phyloP scores from a whole-genome alignment of 1,284 basidiomycete genomes.

The Malassezia obtusa region DNA sequence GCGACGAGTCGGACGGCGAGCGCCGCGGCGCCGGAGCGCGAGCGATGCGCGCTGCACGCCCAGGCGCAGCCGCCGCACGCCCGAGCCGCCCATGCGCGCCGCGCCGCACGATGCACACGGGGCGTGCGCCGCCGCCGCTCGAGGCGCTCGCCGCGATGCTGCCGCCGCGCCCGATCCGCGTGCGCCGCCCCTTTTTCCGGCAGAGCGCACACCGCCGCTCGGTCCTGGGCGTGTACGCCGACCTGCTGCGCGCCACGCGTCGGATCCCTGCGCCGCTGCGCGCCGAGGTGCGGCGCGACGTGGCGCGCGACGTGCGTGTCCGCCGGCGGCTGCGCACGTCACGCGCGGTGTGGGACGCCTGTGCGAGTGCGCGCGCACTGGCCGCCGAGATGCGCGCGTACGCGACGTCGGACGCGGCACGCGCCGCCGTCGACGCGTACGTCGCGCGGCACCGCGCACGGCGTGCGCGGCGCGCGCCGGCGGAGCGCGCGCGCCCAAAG shows the following conservation, averaged over 20 bases:
- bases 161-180: conserved; percentile 7
- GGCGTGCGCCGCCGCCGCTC: not conserved
- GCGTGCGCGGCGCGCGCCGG: too few species aligned
- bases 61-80: too few species aligned
- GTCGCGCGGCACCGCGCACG: too few species aligned
- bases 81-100: not conserved
- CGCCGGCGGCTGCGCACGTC: not conserved
- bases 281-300: not conserved
- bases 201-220: conserved; percentile 14
- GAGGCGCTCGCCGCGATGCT: not conserved
- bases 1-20: too few species aligned
- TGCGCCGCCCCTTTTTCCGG: conserved; percentile 22
- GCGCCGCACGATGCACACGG: not conserved
- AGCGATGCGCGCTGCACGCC: too few species aligned
- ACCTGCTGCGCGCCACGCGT: conserved; percentile 19
- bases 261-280: not conserved
- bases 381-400: not conserved
- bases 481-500: not conserved
- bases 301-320: not conserved
- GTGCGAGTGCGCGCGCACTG: not conserved
- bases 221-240: conserved; percentile 26
- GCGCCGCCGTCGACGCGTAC: not conserved
- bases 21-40: too few species aligned
- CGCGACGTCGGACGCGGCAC: not conserved
- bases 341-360: not conserved